Evolutionary conservation across 495 filamentous ascomycete species (phyloP), one percentile per base, ranked within the genome.

Genomic region (Cudoniella acicularis): DNA sequence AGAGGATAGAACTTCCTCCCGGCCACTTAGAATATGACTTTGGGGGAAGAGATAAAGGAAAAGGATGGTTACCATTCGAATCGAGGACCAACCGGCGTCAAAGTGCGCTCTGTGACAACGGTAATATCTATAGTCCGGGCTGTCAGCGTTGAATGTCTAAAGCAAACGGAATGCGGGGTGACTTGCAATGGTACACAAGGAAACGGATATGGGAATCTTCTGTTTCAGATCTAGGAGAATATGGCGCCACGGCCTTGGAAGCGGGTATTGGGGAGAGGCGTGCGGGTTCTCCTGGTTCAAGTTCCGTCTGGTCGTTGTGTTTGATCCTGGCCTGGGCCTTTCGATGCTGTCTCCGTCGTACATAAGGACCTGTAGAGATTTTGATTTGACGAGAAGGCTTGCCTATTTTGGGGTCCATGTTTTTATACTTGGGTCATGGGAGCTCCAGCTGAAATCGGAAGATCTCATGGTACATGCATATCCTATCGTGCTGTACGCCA

Each of bases 231-330:
- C 54, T 60, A 42, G 52, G 49, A 53, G 16, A 42, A 52, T 63
- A 49, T 27, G 64, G 62, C 48, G 60, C 55, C 23, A 60, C 48
- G 20, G 63, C 62, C 52, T 62, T 62, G n/a, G 59, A 24, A 48
- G 11, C 49, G 22, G 56, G 48, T 46, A 3, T 16, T n/a, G 43
- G 43, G 18, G 43, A 46, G 6, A 46, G 43, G n/a, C n/a, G 43
- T 46, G 43, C 43, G 4, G 18, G 4, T 46, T n/a, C n/a, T n/a
- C n/a, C n/a, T n/a, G n/a, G n/a, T n/a, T n/a, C n/a, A n/a, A n/a
- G n/a, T n/a, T n/a, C n/a, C n/a, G 43, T 6, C 43, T n/a, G 43
- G 8, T 21, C 43, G n/a, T 46, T n/a, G 8, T 21, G 9, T 9
- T 41, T 41, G 36, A 8, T n/a, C 13, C 43, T 21, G 8, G 8